Percentiles rank a stretch among this genome's conserved stretches.
These are phyloP conservation scores for Pseudophaeomoniella oleicola DNA, from an alignment of 2,329 filamentous ascomycete genomes.

Conservation along the genomic window DNA sequence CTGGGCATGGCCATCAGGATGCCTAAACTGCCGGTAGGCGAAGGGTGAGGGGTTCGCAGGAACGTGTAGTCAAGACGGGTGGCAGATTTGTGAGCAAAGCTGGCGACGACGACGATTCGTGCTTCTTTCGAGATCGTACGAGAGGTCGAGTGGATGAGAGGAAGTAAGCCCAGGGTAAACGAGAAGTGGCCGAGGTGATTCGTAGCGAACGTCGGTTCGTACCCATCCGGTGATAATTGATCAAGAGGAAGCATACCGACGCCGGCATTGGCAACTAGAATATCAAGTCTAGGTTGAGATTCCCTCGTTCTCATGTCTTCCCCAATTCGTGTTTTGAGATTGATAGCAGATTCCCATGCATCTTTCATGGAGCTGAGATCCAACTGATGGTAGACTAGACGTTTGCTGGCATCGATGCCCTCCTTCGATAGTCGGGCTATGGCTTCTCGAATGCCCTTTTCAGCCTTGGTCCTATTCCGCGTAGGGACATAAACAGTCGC, in stretches of 20 bases:
- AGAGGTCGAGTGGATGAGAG: neutral
- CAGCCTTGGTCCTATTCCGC: neutral
- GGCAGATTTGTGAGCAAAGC: neutral
- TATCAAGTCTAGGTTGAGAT: neutral
- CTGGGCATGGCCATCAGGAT: neutral
- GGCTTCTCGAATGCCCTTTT: slow-evolving; percentile 1
- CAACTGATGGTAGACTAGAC: neutral
- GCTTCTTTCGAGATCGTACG: neutral
- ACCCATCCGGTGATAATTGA: neutral
- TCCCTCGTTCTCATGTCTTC: neutral
- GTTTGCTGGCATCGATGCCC: neutral
- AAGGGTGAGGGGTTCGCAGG: neutral
- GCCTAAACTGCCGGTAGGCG: neutral
- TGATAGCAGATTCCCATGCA: neutral
- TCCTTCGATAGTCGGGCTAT: slow-evolving; percentile 3
- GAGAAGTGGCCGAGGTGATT: neutral
- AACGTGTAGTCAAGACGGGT: neutral
- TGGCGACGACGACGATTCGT: neutral
- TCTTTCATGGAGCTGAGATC: neutral
- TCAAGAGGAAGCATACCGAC: neutral
- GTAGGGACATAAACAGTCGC: slow-evolving; percentile 2
- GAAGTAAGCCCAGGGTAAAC: neutral
- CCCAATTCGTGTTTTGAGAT: neutral
- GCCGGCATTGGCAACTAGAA: neutral
- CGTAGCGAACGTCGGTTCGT: neutral